A percentile compares a stretch with the other conserved stretches of the same genome.
Evolutionary conservation across 2,329 filamentous ascomycete genomes (phyloP).

Genomic region (Penicillium sp.): DNA sequence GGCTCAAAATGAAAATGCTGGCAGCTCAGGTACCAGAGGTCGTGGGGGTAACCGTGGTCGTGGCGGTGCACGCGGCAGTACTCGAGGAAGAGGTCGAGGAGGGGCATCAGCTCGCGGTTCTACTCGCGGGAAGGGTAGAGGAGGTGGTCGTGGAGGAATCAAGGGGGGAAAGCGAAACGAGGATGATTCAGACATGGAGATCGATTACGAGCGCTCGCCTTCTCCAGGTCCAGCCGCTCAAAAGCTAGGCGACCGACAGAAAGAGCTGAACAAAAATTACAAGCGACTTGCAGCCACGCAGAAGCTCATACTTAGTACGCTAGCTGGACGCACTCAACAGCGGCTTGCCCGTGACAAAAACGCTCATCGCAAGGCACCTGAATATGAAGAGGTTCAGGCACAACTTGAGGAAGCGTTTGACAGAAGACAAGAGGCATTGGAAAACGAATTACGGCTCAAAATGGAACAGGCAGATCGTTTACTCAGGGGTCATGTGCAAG

Average conservation of each 20-base stretch:
- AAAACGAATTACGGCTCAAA: constrained; percentile 31
- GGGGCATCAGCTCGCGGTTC: constrained; percentile 14
- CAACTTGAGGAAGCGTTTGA: constrained; percentile 28
- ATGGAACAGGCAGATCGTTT: constrained; percentile 27
- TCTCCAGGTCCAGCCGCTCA: constrained; percentile 34
- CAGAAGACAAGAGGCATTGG: constrained; percentile 25
- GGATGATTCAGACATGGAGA: constrained; percentile 27
- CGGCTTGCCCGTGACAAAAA: constrained; percentile 39
- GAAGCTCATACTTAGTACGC: constrained; percentile 34
- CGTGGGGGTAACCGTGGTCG: constrained; percentile 28
- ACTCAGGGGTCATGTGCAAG: constrained; percentile 28
- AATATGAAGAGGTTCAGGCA: constrained; percentile 34
- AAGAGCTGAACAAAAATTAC: constrained; percentile 40
- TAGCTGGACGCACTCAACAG: constrained; percentile 37
- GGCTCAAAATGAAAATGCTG: constrained; percentile 17
- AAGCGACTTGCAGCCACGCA: constrained; percentile 40
- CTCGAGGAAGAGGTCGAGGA: constrained; percentile 26
- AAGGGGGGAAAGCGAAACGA: constrained; percentile 27
- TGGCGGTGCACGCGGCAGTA: constrained; percentile 28
- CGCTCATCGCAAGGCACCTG: constrained; percentile 36
- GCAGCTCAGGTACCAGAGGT: constrained; percentile 21
- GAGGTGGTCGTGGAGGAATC: constrained; percentile 20
- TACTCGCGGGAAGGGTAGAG: constrained; percentile 17
- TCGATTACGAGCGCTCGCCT: constrained; percentile 26
- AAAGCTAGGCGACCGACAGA: constrained; percentile 38